Percentiles rank a stretch among this genome's conserved stretches.
Conservation (phyloP, 2,329 filamentous ascomycete species). For the Scedosporium minutisporum region DNA sequence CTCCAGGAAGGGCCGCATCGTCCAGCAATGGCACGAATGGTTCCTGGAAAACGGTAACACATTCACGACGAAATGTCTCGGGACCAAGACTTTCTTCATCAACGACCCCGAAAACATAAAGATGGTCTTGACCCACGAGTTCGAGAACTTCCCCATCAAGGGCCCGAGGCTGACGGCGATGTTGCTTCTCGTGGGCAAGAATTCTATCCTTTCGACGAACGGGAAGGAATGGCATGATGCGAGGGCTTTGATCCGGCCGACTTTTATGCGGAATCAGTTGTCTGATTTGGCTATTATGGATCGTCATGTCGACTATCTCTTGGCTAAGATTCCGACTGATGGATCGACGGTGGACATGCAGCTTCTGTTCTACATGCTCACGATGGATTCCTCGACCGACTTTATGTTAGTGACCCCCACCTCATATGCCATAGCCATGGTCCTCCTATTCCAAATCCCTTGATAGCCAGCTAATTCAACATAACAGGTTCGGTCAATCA, state of each 20-base stretch:
- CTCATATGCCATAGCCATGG: neutral
- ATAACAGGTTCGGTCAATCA: slow-evolving; percentile 28
- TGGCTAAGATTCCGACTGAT: slow-evolving; percentile 55
- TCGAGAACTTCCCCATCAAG: neutral
- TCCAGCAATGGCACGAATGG: neutral
- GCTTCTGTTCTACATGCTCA: slow-evolving; percentile 74
- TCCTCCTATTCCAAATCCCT: neutral
- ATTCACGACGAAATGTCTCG: neutral
- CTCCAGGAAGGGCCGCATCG: neutral
- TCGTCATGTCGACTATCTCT: slow-evolving; percentile 63
- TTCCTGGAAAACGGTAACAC: neutral
- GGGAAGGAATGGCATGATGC: slow-evolving; percentile 59
- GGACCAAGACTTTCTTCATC: neutral
- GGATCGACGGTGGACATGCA: slow-evolving; percentile 53
- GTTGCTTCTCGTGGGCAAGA: neutral
- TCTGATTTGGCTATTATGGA: slow-evolving; percentile 77
- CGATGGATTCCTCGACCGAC: slow-evolving; percentile 76
- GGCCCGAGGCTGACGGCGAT: neutral
- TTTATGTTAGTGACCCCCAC: slow-evolving; percentile 46
- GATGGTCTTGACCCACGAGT: neutral
- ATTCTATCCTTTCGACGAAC: neutral
- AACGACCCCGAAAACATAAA: slow-evolving; percentile 1
- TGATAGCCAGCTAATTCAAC: neutral
- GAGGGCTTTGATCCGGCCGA: slow-evolving; percentile 70
- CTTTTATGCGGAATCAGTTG: slow-evolving; percentile 78